Evolutionary conservation across 306 rosid genomes (phyloP), one percentile per base, ranked within the genome.

Genomic region (Biancaea sappan): DNA sequence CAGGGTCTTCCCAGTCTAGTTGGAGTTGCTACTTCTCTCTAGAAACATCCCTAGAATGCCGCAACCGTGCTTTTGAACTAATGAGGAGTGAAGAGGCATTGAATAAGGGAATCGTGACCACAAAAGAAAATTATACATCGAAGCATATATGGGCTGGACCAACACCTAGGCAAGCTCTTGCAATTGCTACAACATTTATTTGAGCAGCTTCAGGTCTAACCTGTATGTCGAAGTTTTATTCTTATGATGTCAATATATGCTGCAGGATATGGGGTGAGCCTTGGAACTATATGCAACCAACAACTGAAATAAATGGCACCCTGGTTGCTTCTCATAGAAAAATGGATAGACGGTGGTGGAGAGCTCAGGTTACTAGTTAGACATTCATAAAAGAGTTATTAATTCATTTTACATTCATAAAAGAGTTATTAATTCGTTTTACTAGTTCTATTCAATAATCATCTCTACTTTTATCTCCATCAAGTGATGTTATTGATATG

Each of bases 1-100:
- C 74, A 94, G 99, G 95, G 58, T 78, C 88, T 7, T 84, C 90
- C 5, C 78, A 35, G 32, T 85, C 99, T 32, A 84, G 92, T 76
- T 94, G 97, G 99, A 88, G 92, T 44, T 94, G 99, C 85, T 94
- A 94, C 83, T 94, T 94, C 83, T 86, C 88, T 67, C 93, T 90
- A 0, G 97, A 92, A 87, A 90, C 99, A 78, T 94, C 97, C 40
- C 56, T 54, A 71, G 91, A 88, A 81, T 92, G 99, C 53, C 86
- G 80, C 37, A 84, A 80, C 69, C 91, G 73, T 18, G 97, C 97
- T 13, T 83, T 80, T 63, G 87, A 90, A 82, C 95, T 94, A 54
- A 51, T 86, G 73, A 82, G 71, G 62, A 86, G 84, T 79, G 85
- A 87, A 59, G 90, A 84, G 73, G 87, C 97, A 32, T 37, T 78